Evolutionary conservation across 257 asterid genomes (phyloP), one percentile per base, ranked within the genome.

Genomic region (Fraxinus pennsylvanica): DNA sequence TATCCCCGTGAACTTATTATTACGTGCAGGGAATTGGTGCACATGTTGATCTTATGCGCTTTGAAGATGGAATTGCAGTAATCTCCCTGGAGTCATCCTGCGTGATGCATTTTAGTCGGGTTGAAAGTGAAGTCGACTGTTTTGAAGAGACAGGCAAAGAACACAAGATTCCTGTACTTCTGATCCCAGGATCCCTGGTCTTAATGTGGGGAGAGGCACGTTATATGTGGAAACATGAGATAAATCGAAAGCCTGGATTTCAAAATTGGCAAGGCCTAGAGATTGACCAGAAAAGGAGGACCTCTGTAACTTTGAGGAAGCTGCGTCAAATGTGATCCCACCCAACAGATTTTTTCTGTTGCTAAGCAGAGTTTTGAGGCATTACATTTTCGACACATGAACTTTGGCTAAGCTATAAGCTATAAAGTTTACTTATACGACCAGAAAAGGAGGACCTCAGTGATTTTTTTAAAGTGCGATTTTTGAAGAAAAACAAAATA

Each of bases 191-290:
- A 68, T 93, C 97, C 12, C 77, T 91, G 1, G 88, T 92, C 68
- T 50, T 95, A 82, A 87, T 95, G 98, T 87, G 88, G 89, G 99
- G 97, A 25, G 97, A 93, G 63, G 98, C 99, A 0, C 88, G 99
- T 3, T 93, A 91, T 66, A 81, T 17, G 0, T 95, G 99, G 99
- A 90, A 89, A 82, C 99, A 93, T 39, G 97, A 92, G 87, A 95
- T 95, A 9, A 90, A 91, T 73, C 96, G 98, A 41, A 89, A 83
- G 63, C 91, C 89, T 3, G 98, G 97, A 4, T 85, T 88, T 68
- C 99, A 95, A 59, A 76, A 12, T 9, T 93, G 97, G 97, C 45
- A 90, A 19, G 96, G 92, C 5, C 69, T 76, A 74, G 92, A 89
- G 65, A 87, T 95, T 38, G 75, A 85, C 30, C 97, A 95, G 85